Percentiles rank a stretch among this genome's conserved stretches.
These are phyloP conservation scores for Gossypium schwendimanii DNA, from an alignment of 441 rosid genomes.

Conservation along the genomic window DNA sequence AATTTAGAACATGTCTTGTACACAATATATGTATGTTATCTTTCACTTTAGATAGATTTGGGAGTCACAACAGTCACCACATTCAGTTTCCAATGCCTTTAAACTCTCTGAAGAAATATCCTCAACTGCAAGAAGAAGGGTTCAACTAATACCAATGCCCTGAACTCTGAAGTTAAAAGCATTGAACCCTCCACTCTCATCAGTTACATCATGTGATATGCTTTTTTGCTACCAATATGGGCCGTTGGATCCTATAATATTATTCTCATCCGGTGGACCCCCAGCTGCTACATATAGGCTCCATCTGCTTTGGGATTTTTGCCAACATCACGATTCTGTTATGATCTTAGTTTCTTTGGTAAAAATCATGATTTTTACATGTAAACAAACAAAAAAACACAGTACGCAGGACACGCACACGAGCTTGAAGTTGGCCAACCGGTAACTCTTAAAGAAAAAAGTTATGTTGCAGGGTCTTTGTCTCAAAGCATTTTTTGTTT, in stretches of 20 bases:
- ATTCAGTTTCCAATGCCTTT: neutral
- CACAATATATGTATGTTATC: neutral
- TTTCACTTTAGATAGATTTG: neutral
- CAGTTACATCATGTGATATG: slow-evolving; percentile 7
- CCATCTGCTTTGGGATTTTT: neutral
- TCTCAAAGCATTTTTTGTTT: slow-evolving; percentile 19
- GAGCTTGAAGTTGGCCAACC: slow-evolving; percentile 15
- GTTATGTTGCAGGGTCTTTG: slow-evolving; percentile 22
- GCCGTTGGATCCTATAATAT: neutral
- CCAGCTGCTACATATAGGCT: neutral
- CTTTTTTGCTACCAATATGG: neutral
- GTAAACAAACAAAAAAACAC: neutral
- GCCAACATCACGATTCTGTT: neutral
- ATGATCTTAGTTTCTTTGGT: neutral
- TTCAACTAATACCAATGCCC: neutral
- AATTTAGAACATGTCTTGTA: neutral
- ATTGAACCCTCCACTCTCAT: neutral
- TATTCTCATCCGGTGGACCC: neutral
- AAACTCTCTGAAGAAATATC: neutral
- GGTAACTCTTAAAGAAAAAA: neutral
- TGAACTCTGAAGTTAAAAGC: neutral
- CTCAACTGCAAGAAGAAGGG: neutral
- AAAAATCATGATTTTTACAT: neutral
- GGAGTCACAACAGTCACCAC: neutral
- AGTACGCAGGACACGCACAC: neutral